These are phyloP conservation scores for Actinomucor elegans DNA, from an alignment of 371 early-diverging fungal genomes.

Conservation along the genomic window DNA sequence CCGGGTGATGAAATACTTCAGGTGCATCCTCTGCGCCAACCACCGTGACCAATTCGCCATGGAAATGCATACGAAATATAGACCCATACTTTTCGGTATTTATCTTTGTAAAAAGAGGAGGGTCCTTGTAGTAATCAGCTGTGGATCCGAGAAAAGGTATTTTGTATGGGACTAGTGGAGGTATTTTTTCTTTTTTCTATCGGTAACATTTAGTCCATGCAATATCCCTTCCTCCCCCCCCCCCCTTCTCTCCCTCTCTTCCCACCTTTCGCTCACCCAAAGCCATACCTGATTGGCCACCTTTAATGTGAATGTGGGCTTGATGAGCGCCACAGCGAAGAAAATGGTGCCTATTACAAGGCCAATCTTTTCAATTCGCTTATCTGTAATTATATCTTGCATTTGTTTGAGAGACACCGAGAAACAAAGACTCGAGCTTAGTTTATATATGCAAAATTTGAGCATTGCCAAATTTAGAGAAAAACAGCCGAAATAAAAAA, in stretches of 20 bases:
- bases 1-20: constrained; percentile 24
- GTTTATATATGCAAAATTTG: background rate
- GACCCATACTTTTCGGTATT: constrained; percentile 25
- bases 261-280: too few species aligned
- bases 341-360: background rate
- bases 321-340: background rate
- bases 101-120: constrained; percentile 22
- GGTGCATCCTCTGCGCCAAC: constrained; percentile 24
- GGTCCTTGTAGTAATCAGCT: constrained; percentile 17
- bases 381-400: background rate
- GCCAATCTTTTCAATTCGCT: background rate
- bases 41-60: constrained; percentile 22
- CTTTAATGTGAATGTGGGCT: background rate
- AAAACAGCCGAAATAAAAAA: background rate
- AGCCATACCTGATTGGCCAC: background rate
- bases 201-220: background rate
- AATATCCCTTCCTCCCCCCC: background rate
- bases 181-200: background rate
- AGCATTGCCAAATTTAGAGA: background rate
- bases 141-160: constrained; percentile 24
- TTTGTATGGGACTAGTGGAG: constrained; percentile 24
- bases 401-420: background rate
- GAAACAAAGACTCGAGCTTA: background rate
- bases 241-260: too few species aligned
- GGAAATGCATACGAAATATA: constrained; percentile 27